These are phyloP conservation scores for Gyromitra esculenta DNA, from an alignment of 2,329 filamentous ascomycete genomes.

Conservation along the genomic window DNA sequence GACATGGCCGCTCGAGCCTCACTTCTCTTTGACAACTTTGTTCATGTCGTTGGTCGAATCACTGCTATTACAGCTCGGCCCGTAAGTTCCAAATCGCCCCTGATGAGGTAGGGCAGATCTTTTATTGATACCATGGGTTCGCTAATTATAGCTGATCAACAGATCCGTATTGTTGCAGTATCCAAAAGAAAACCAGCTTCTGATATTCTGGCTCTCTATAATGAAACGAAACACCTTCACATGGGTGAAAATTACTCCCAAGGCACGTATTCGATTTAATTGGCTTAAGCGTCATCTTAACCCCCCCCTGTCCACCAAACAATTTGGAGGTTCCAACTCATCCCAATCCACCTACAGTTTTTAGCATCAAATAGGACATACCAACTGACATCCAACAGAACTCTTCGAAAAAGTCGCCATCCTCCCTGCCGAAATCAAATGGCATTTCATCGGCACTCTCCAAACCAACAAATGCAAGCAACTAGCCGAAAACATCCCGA, in stretches of 20 bases:
- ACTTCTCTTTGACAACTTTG: slow-evolving; percentile 46
- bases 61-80: slow-evolving; percentile 30
- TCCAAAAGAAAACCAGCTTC: slow-evolving; percentile 95
- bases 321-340: neutral
- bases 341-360: neutral
- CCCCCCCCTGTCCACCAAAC: neutral
- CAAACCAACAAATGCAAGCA: slow-evolving; percentile 94
- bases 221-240: slow-evolving; percentile 72
- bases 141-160: slow-evolving; percentile 31
- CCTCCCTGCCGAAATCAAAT: slow-evolving; percentile 78
- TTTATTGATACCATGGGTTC: neutral
- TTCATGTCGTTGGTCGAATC: slow-evolving; percentile 42
- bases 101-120: neutral
- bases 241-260: slow-evolving; percentile 98
- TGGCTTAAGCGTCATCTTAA: neutral
- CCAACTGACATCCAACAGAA: slow-evolving; percentile 64
- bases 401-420: slow-evolving; percentile 83
- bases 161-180: slow-evolving; percentile 90
- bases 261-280: slow-evolving; percentile 53
- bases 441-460: slow-evolving; percentile 96
- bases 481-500: slow-evolving; percentile 82
- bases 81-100: slow-evolving; percentile 33
- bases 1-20: slow-evolving; percentile 47
- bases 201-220: slow-evolving; percentile 86
- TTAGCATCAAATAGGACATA: neutral